Evolutionary conservation across 2,329 filamentous ascomycete genomes (phyloP).

Genomic region (Phyllosticta capitalensis): DNA sequence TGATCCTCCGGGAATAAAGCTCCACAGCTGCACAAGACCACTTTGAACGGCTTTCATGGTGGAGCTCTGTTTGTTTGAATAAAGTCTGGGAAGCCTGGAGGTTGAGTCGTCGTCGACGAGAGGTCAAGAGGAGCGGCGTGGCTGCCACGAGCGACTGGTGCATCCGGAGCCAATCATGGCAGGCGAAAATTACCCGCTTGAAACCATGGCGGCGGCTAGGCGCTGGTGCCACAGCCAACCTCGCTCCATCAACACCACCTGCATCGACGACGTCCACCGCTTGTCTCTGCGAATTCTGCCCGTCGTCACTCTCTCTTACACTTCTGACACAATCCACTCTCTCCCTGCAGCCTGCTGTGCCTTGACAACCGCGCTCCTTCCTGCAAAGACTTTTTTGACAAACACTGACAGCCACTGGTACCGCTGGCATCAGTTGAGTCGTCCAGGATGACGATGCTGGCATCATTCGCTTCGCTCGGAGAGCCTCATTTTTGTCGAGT

Average conservation of each 20-base stretch:
- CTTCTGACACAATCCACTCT: slow-evolving; percentile 2
- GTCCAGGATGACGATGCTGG: neutral
- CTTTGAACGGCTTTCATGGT: neutral
- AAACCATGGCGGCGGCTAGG: slow-evolving; percentile 4
- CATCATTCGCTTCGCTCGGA: slow-evolving; percentile 3
- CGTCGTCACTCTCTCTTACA: neutral
- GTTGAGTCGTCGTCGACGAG: neutral
- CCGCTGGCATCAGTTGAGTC: neutral
- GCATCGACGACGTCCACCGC: slow-evolving; percentile 2
- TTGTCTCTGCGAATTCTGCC: neutral
- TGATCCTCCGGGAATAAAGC: neutral
- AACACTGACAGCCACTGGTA: slow-evolving; percentile 5
- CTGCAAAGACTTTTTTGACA: neutral
- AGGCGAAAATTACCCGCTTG: neutral
- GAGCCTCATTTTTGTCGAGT: neutral
- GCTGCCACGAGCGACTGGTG: neutral
- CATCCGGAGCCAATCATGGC: neutral
- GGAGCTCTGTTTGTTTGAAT: neutral
- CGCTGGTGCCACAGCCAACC: neutral
- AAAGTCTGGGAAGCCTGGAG: neutral
- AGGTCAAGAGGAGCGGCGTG: neutral
- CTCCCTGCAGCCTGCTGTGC: neutral
- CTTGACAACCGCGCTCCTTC: neutral
- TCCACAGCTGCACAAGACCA: neutral
- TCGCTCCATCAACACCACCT: slow-evolving; percentile 2